Evolutionary conservation across 2,329 filamentous ascomycete species (phyloP), one percentile per base, ranked within the genome.

Genomic region (Alternaria sp.): DNA sequence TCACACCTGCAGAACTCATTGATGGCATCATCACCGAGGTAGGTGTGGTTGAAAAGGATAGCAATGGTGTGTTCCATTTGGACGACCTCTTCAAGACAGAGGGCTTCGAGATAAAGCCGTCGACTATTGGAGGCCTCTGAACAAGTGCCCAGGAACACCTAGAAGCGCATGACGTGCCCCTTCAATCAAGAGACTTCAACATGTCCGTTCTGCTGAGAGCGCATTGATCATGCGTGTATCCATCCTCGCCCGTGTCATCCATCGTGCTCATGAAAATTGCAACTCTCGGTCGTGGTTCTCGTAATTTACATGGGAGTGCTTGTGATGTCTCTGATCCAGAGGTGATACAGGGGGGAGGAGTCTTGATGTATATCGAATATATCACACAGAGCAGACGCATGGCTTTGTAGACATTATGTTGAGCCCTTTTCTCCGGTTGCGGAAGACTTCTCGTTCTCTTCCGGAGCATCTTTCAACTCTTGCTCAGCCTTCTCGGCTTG

Each of bases 1-100:
- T 99, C 33, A 99, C 95, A 9, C 94, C 95, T 0, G 87, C 90
- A 36, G 86, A 87, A 62, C 81, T 97, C 52, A 97, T 99, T 65
- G 95, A 99, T 77, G 93, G 91, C 2, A 90, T 99, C 57, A 91
- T 98, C 63, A 99, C 95, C 0, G 95, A 99, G 80, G 88, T 90
- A 69, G 94, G 94, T 0, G 91, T 93, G 7, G 88, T 96, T 3
- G 89, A 92, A 71, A 96, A 94, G 82, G 86, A 86, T 44, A 75
- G 80, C 3, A 83, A 89, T 57, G 93, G 92, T 1, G 80, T 78
- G 23, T 98, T 97, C 79, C 78, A 87, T 61, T 79, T 87, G 69
- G 77, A 78, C 11, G 57, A 72, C 26, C 72, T 81, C 29, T 82
- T 83, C 65, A 69, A 74, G 60, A 59, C 36, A 28, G 58, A 68